Base-by-base conservation (phyloP, 495 filamentous ascomycete species). In the Penicillium pulvis region DNA sequence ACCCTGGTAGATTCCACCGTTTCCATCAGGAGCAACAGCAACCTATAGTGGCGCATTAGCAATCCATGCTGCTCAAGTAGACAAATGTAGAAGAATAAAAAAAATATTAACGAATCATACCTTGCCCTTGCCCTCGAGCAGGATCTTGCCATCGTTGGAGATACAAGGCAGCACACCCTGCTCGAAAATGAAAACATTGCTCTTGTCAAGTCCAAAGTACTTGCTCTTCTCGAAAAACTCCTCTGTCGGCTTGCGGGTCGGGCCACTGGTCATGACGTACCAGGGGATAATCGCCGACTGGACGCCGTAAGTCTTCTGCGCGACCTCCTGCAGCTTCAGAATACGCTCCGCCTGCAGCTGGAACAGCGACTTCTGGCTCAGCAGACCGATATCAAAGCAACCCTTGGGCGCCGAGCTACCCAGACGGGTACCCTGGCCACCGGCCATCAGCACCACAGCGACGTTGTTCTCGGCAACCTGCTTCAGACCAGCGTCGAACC, bases 241-340 rank as follows among this genome's bases (percentile, higher is more conserved):
- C 81, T 96, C 90, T 8, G 94, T 99, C 10, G 92, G 90, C 53
- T 85, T 84, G 62, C 93, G 84, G 12, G 94, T 99, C n/a, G 94
- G 95, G 10, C 94, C 94, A 64, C 91, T 96, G 59, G 94, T 99
- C 94, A 99, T 99, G 68, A 99, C 89, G 77, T 98, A 99, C 94
- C 94, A 99, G 7, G 94, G 95, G 31, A 99, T 87, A 8, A 87
- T 83, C 31, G 90, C 88, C 57, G 83, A 80, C 62, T 78, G 71
- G 57, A 85, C 86, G 17, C 83, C 83, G 50, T 86, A 81, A 58
- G 83, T 79, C 79, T 90, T 87, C 53, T 83, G 77, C n/a, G 92
- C 92, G 55, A 98, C 76, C 54, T 84, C 69, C 74, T 98, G 90
- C n/a, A 97, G 75, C 79, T 90, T 93, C 56, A 78, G 75, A 65